These are phyloP conservation scores for Coniferiporia sulphurascens DNA, from an alignment of 1,284 basidiomycete species.

Conservation along the genomic window DNA sequence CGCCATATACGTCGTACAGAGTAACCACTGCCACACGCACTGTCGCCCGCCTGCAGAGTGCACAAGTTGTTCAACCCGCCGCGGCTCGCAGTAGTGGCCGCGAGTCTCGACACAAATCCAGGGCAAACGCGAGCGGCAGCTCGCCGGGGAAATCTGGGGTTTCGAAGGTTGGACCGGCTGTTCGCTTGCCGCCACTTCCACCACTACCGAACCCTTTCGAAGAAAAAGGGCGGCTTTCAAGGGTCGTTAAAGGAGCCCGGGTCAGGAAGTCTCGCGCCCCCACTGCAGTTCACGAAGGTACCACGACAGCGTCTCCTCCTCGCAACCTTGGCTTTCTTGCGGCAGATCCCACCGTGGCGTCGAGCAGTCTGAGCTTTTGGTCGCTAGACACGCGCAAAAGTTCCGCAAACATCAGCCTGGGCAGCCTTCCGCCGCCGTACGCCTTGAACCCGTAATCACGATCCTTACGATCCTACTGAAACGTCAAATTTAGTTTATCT, in stretches of 20 bases:
- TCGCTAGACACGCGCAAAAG: not conserved
- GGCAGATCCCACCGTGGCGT: not conserved
- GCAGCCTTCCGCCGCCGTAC: conserved; percentile 14
- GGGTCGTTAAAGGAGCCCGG: not conserved
- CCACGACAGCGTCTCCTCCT: not conserved
- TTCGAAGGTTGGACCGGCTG: not conserved
- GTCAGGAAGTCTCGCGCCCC: not conserved
- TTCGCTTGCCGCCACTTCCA: not conserved
- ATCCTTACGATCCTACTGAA: not conserved
- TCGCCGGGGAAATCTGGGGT: not conserved
- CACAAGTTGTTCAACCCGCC: conserved; percentile 1
- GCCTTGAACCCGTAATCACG: conserved; percentile 1
- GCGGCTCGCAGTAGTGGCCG: not conserved
- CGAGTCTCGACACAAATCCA: not conserved
- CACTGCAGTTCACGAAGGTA: too few relatives aligned
- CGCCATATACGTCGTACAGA: conserved; percentile 3
- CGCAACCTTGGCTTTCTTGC: not conserved
- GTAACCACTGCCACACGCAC: conserved; percentile 5
- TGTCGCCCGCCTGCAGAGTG: conserved; percentile 7
- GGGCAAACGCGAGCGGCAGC: not conserved
- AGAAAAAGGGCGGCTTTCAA: conserved; percentile 1
- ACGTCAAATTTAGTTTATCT: not conserved
- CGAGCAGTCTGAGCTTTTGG: conserved; percentile 2
- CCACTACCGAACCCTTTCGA: not conserved
- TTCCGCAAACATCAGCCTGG: not conserved